phyloP scores from a whole-genome alignment of 106 monocot species.

The Ottelia alismoides region DNA sequence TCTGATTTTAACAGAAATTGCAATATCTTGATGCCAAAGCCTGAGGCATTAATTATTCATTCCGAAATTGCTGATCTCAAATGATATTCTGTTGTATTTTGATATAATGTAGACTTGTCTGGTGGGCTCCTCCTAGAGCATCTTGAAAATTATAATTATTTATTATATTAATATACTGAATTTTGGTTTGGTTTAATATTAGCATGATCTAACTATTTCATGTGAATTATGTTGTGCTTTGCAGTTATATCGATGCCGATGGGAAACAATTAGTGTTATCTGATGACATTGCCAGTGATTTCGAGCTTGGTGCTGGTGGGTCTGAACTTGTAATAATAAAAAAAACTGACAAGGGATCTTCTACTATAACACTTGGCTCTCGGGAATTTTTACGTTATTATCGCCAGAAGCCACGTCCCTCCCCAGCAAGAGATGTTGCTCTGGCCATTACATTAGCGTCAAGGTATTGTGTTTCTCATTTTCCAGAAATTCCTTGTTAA shows the following conservation, averaged over 20 bases:
- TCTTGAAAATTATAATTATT: no score
- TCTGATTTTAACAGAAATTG: no score
- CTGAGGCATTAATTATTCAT: no score
- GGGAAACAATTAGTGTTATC: constrained; percentile 71
- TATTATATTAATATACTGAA: no score
- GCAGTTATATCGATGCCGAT: constrained; percentile 58
- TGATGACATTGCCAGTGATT: constrained; percentile 16
- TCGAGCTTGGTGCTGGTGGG: constrained; percentile 78
- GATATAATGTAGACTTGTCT: no score
- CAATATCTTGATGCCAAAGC: no score
- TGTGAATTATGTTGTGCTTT: not conserved
- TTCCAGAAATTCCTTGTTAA: no score
- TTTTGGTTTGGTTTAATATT: not conserved
- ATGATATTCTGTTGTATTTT: no score
- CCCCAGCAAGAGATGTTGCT: constrained; percentile 37
- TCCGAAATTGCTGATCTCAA: no score
- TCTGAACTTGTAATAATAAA: constrained; percentile 63
- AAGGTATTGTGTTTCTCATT: constrained; percentile 47
- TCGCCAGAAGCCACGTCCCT: constrained; percentile 85
- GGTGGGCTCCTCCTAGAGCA: no score
- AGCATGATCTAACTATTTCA: not conserved
- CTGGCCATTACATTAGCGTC: constrained; percentile 68
- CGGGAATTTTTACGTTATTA: constrained; percentile 88
- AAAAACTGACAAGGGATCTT: constrained; percentile 28
- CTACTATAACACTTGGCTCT: constrained; percentile 62